Percentiles rank a stretch among this genome's conserved stretches.
These are phyloP conservation scores for Parascedosporium putredinis DNA, from an alignment of 2,329 filamentous ascomycete genomes.

Conservation along the genomic window DNA sequence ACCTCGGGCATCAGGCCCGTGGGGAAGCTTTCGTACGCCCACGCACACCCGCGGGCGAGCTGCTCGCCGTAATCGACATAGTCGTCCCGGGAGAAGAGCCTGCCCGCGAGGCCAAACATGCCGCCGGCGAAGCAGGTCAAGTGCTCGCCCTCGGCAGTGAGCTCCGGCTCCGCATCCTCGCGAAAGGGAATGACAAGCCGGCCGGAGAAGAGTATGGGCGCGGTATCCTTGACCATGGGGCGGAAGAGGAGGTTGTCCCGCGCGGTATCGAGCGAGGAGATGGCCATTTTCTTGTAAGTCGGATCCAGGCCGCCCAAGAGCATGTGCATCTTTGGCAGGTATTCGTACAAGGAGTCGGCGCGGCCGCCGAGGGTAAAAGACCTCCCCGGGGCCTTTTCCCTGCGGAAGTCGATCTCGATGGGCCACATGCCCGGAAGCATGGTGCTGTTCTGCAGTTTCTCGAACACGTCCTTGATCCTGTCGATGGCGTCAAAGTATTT, in stretches of 20 bases:
- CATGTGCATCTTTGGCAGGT: slow-evolving; percentile 56
- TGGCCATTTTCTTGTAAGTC: slow-evolving; percentile 27
- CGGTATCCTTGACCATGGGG: slow-evolving; percentile 38
- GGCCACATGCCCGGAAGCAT: slow-evolving; percentile 55
- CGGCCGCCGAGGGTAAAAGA: slow-evolving; percentile 32
- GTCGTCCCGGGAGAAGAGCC: slow-evolving; percentile 41
- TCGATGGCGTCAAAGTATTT: slow-evolving; percentile 53
- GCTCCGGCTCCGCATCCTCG: slow-evolving; percentile 31
- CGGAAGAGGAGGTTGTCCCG: slow-evolving; percentile 56
- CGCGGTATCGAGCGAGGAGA: slow-evolving; percentile 42
- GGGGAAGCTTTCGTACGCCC: slow-evolving; percentile 44
- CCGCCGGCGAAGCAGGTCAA: slow-evolving; percentile 62
- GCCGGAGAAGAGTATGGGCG: slow-evolving; percentile 51
- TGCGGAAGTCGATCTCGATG: slow-evolving; percentile 43
- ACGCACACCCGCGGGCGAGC: slow-evolving; percentile 45
- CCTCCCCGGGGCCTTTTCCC: slow-evolving; percentile 15
- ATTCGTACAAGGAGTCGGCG: slow-evolving; percentile 52
- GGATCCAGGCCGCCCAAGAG: slow-evolving; percentile 48
- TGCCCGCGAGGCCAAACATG: slow-evolving; percentile 57
- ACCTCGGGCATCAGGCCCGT: slow-evolving; percentile 50
- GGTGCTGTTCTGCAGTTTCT: slow-evolving; percentile 41
- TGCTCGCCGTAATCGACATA: slow-evolving; percentile 36
- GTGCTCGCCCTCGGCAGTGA: slow-evolving; percentile 44
- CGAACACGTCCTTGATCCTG: slow-evolving; percentile 45
- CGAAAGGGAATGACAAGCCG: slow-evolving; percentile 50